A percentile compares a stretch with the other conserved stretches of the same genome.
Evolutionary conservation across 108 stramenopile species (phyloP).

Genomic region (Nannochloropsis gaditana): DNA sequence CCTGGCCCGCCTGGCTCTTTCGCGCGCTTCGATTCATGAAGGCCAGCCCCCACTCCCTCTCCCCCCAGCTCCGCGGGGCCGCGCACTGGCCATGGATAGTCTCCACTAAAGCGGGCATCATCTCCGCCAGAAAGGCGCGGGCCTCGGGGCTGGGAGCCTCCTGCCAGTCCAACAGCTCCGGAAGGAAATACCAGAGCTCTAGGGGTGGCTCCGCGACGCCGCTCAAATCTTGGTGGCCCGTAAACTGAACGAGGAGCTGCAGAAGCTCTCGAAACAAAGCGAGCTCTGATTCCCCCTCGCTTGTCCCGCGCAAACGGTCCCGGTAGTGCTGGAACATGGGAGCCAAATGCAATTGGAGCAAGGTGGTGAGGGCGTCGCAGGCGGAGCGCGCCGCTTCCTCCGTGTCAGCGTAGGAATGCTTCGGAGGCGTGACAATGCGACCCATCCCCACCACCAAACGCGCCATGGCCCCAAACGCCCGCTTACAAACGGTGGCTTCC

Average conservation of each 20-base stretch:
- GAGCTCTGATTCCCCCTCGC: not conserved
- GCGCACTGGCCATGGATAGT: not conserved
- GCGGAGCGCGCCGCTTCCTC: slow-evolving; percentile 15
- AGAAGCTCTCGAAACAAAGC: not conserved
- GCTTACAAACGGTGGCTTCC: not conserved
- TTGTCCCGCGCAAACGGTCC: not conserved
- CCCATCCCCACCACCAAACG: not conserved
- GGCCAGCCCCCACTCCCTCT: not conserved
- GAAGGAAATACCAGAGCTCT: not conserved
- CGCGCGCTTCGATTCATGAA: slow-evolving; percentile 19
- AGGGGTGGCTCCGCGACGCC: not conserved
- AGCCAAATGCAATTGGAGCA: not conserved
- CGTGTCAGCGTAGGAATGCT: not conserved
- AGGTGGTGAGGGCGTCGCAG: not conserved
- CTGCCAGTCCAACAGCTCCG: not conserved
- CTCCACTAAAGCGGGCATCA: not conserved
- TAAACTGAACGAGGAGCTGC: slow-evolving; percentile 17
- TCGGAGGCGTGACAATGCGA: not conserved
- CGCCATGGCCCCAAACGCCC: not conserved
- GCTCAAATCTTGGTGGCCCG: not conserved
- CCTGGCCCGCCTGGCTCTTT: not conserved
- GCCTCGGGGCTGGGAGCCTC: not conserved
- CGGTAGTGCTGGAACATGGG: not conserved
- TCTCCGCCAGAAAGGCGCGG: not conserved
- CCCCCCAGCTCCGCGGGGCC: not conserved